phyloP scores from a whole-genome alignment of 306 rosid species.

The Ammopiptanthus mongolicus region DNA sequence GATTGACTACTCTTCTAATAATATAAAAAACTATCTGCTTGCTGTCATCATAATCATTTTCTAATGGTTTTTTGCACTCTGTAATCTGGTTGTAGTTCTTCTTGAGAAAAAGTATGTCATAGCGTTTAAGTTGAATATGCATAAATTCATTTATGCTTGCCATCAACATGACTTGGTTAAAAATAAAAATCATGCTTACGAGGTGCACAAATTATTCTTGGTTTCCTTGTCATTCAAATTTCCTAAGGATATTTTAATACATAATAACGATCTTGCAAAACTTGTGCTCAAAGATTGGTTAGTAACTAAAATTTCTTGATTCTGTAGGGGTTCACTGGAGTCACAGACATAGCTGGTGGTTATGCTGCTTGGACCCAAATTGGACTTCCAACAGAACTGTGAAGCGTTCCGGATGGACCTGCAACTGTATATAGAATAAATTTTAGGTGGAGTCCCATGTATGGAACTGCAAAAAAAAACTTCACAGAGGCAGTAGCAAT shows the following conservation, averaged over 20 bases:
- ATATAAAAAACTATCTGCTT: neutral
- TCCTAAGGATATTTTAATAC: neutral
- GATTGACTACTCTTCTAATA: neutral
- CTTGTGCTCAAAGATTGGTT: neutral
- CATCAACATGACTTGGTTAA: neutral
- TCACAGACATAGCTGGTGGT: conserved; percentile 92
- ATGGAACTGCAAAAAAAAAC: neutral
- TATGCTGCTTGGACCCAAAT: conserved; percentile 76
- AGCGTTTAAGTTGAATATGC: neutral
- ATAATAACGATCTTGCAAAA: neutral
- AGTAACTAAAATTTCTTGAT: neutral
- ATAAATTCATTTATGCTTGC: neutral
- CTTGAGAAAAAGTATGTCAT: neutral
- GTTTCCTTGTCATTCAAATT: neutral
- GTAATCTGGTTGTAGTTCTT: neutral
- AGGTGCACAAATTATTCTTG: neutral
- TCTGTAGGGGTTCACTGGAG: conserved; percentile 64
- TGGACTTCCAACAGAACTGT: conserved; percentile 64
- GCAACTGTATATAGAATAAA: conserved; percentile 29
- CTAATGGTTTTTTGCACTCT: neutral
- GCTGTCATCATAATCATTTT: neutral
- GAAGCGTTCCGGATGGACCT: conserved; percentile 17
- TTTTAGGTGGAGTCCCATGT: neutral
- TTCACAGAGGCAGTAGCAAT: neutral
- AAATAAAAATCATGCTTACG: neutral